Conservation (phyloP, 345 rosid species). For the Camelina laxa region DNA sequence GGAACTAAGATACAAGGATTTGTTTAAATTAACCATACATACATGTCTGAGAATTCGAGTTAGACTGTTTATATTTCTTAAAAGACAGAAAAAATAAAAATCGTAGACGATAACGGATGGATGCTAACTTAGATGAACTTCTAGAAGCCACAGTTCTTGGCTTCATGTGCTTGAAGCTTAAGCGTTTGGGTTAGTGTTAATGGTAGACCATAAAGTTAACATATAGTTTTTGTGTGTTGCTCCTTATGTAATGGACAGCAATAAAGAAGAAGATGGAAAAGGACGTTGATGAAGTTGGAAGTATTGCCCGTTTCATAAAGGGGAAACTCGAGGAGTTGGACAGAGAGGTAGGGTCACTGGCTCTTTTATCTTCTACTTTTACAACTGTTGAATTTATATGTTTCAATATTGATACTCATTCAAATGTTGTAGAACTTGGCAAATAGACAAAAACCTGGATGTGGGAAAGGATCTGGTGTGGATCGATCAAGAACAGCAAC, state of each 20-base stretch:
- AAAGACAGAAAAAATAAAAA: neutral
- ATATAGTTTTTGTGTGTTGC: conserved; percentile 25
- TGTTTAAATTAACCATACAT: neutral
- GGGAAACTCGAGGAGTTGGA: conserved; percentile 76
- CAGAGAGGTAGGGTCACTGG: conserved; percentile 59
- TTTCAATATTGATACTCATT: neutral
- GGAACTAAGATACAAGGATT: neutral
- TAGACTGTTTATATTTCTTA: neutral
- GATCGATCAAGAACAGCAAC: conserved; percentile 91
- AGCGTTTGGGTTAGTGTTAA: conserved; percentile 7
- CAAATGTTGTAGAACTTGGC: conserved; percentile 65
- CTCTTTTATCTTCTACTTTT: conserved; percentile 8
- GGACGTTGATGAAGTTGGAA: conserved; percentile 95
- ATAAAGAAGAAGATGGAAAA: conserved; percentile 90
- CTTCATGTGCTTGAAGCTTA: neutral
- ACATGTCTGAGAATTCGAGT: conserved; percentile 16
- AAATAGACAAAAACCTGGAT: conserved; percentile 88
- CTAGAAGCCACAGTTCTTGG: neutral
- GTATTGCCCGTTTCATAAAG: conserved; percentile 73
- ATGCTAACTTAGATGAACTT: conserved; percentile 2
- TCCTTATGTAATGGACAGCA: conserved; percentile 49
- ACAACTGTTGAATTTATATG: neutral
- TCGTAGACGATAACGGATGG: neutral
- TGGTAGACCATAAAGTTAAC: conserved; percentile 10
- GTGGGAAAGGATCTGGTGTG: conserved; percentile 84